Conservation (phyloP, 164 flowering plant genomes). For the Magnolia officinalis region DNA sequence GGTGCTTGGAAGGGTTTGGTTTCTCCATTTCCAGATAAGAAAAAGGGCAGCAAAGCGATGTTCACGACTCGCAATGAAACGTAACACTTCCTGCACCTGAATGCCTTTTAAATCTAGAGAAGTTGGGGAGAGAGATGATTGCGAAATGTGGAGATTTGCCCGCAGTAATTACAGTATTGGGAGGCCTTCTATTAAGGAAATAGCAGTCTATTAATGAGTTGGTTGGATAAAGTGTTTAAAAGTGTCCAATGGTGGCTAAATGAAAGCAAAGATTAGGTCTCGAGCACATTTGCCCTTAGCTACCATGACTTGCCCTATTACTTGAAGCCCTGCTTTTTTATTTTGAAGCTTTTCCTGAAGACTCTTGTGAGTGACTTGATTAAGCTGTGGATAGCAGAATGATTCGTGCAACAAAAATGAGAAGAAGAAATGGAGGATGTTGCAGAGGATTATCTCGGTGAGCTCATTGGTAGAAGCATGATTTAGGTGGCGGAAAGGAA, state of each 20-base stretch:
- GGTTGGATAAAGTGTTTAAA: background rate
- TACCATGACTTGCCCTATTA: constrained; percentile 17
- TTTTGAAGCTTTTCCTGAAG: constrained; percentile 10
- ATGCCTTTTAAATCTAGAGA: background rate
- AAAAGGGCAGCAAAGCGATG: constrained; percentile 30
- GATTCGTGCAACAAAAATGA: background rate
- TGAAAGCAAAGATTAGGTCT: constrained; percentile 3
- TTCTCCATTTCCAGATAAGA: constrained; percentile 34
- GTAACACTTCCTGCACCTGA: background rate
- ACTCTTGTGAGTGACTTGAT: background rate
- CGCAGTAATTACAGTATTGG: background rate
- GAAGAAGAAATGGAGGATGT: constrained; percentile 6
- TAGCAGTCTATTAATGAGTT: background rate
- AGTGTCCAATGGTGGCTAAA: background rate
- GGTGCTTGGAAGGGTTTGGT: constrained; percentile 34
- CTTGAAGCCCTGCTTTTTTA: constrained; percentile 17
- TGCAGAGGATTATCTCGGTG: constrained; percentile 5
- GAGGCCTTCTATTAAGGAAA: constrained; percentile 6
- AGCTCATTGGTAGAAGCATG: background rate
- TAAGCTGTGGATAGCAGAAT: constrained; percentile 5
- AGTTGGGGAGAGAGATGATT: background rate
- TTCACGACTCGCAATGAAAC: constrained; percentile 35
- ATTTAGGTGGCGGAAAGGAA: background rate
- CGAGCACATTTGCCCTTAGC: constrained; percentile 10
- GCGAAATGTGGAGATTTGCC: background rate